Percentiles rank a stretch among this genome's conserved stretches.
Conservation (phyloP, 106 monocot species). For the Apostasia shenzhenica region DNA sequence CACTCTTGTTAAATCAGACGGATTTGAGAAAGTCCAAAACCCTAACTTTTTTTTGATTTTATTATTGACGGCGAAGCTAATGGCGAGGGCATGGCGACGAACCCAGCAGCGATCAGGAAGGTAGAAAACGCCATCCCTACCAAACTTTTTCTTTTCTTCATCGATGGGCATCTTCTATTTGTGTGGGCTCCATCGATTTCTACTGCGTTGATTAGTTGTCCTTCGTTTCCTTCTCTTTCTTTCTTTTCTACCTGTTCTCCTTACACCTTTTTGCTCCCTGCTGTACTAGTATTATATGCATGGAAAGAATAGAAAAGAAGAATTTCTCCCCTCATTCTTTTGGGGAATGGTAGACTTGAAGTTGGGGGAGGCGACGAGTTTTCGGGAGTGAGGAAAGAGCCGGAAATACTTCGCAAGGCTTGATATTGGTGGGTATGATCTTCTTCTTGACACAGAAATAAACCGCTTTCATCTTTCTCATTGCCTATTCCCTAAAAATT, state of each 20-base stretch:
- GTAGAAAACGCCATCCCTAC: neutral
- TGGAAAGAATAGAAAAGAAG: neutral
- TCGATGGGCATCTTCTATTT: neutral
- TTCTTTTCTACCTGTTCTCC: neutral
- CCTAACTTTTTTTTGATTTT: no score
- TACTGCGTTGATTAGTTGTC: slow-evolving; percentile 1
- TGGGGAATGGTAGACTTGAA: neutral
- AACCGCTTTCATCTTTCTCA: neutral
- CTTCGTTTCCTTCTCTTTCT: neutral
- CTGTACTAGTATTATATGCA: neutral
- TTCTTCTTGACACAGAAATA: neutral
- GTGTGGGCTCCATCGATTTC: neutral
- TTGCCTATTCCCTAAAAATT: no score
- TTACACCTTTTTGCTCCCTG: neutral
- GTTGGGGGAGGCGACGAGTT: neutral
- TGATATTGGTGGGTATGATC: neutral
- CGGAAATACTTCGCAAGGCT: neutral
- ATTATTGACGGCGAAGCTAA: no score
- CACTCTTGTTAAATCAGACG: no score
- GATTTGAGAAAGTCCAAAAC: no score
- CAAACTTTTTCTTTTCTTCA: neutral
- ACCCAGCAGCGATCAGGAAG: neutral
- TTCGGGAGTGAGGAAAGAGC: neutral
- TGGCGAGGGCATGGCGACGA: no score
- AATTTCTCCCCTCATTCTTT: neutral